phyloP scores from a whole-genome alignment of 192 early-diverging fungal species.

The Dissophora globulifera region DNA sequence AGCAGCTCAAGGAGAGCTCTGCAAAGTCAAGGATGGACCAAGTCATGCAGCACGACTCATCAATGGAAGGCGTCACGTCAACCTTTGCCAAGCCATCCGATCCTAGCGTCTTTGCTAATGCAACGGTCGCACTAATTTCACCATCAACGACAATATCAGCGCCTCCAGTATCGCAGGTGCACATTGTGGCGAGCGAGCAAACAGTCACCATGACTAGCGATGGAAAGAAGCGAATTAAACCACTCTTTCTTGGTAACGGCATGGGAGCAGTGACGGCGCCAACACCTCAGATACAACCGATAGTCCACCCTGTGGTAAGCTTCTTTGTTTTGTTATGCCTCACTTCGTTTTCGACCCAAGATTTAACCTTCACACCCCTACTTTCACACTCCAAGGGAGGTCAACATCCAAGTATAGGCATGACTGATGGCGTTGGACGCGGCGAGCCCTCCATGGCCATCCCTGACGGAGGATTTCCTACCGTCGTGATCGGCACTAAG shows the following conservation, averaged over 20 bases:
- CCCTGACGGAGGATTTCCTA: conserved; percentile 53
- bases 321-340: too few species aligned
- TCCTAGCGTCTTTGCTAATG: conserved; percentile 27
- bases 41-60: conserved; percentile 36
- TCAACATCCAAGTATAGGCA: background rate
- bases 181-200: conserved; percentile 56
- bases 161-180: conserved; percentile 15
- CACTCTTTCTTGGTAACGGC: conserved; percentile 65
- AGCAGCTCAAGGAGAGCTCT: conserved; percentile 52
- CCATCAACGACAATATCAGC: conserved; percentile 3
- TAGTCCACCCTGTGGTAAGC: conserved; percentile 2
- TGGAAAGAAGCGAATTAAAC: conserved; percentile 89
- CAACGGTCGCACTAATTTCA: background rate
- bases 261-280: conserved; percentile 16
- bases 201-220: conserved; percentile 75
- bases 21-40: conserved; percentile 39
- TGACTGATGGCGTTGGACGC: conserved; percentile 38
- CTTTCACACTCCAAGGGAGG: background rate
- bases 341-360: too few species aligned
- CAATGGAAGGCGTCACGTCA: conserved; percentile 45
- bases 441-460: conserved; percentile 49
- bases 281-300: background rate
- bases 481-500: conserved; percentile 59
- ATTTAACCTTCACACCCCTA: too few species aligned
- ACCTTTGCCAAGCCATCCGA: conserved; percentile 22